Percentiles rank a stretch among this genome's conserved stretches.
These are phyloP conservation scores for Penstemon eatonii DNA, from an alignment of 257 asterid species.

Conservation along the genomic window DNA sequence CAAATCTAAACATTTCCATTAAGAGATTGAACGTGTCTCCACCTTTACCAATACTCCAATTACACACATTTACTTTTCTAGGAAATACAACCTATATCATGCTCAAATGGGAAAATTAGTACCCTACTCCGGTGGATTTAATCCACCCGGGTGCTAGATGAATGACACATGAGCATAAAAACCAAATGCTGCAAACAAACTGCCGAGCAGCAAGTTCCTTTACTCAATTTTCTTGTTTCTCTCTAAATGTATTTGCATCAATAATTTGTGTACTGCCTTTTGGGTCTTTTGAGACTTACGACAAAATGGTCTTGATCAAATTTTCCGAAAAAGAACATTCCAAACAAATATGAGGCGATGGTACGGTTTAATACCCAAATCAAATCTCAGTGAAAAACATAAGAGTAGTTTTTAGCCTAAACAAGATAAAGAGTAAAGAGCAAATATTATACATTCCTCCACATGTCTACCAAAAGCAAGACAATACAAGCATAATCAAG, in stretches of 20 bases:
- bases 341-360: background rate
- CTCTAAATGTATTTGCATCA: background rate
- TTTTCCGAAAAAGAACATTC: slow-evolving; percentile 7
- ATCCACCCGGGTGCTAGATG: too few species aligned
- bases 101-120: background rate
- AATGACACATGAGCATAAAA: too few species aligned
- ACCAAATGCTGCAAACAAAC: background rate
- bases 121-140: too few species aligned
- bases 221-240: background rate
- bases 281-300: background rate
- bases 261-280: background rate
- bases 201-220: background rate
- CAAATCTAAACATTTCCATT: background rate
- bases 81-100: background rate
- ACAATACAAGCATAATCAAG: background rate
- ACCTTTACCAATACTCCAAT: slow-evolving; percentile 2
- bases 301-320: background rate
- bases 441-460: background rate
- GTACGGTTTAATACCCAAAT: background rate
- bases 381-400: background rate
- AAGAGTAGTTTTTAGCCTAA: too few species aligned
- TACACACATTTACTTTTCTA: background rate
- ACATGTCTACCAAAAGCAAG: slow-evolving; percentile 15
- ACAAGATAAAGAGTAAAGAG: background rate
- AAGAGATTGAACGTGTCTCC: background rate